Evolutionary conservation across 2,329 filamentous ascomycete genomes (phyloP).

Genomic region (Lecanicillium sp.): DNA sequence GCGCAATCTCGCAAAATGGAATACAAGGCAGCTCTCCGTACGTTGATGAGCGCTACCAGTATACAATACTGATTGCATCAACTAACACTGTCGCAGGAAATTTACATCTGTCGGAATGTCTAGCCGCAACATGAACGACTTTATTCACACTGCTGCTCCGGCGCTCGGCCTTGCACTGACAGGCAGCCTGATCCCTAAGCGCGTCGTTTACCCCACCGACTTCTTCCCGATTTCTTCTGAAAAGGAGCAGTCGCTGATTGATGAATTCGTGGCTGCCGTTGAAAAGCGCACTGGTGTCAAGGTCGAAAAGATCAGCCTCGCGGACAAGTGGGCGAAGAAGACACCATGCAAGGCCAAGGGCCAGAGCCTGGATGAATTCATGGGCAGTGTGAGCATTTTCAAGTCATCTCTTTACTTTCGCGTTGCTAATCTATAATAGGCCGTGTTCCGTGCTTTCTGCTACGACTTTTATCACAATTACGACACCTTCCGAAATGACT

Average conservation of each 20-base stretch:
- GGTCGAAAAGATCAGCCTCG: constrained; percentile 12
- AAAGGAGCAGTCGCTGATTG: constrained; percentile 8
- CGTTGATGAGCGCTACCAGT: constrained; percentile 5
- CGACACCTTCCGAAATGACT: constrained; percentile 18
- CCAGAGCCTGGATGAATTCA: constrained; percentile 17
- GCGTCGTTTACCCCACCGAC: constrained; percentile 20
- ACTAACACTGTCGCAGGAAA: constrained; percentile 5
- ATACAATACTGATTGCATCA: no score
- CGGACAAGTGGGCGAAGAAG: constrained; percentile 13
- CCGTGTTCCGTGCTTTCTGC: constrained; percentile 21
- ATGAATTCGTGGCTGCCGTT: constrained; percentile 17
- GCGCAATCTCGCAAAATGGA: constrained; percentile 9
- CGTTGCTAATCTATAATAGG: constrained; percentile 14
- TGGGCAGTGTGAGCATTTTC: constrained; percentile 18
- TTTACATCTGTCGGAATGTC: constrained; percentile 16
- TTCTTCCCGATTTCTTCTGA: constrained; percentile 9
- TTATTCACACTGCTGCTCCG: constrained; percentile 14
- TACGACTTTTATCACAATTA: constrained; percentile 25
- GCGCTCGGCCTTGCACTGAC: constrained; percentile 9
- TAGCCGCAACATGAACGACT: constrained; percentile 16
- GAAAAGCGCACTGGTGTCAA: constrained; percentile 15
- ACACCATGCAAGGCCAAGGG: constrained; percentile 15
- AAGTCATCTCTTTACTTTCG: constrained; percentile 1
- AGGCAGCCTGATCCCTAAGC: constrained; percentile 1
- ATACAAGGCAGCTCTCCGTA: constrained; percentile 14